Base-by-base conservation (phyloP, 345 rosid genomes). In the Balakata baccata region DNA sequence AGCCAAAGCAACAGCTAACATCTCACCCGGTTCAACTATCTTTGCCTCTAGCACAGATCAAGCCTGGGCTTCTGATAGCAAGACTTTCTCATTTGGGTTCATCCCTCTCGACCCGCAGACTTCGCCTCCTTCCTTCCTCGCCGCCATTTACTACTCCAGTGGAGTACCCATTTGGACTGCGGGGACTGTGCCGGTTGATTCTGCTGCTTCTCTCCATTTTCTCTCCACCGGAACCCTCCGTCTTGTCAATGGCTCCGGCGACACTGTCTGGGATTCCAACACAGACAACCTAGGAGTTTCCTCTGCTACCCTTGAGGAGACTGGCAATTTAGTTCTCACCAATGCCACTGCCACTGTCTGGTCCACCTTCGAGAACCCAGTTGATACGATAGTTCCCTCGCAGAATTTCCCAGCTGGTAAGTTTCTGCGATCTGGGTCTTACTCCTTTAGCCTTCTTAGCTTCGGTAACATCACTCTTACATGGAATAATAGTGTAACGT, bases 161-260 rank as follows among this genome's bases (percentile, higher is more conserved):
- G 83, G 85, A 14, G 66, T 87, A n/a, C 73, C 84, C 12, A 66
- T 88, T 52, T 91, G 94, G 94, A 76, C 85, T 0, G 85, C 89
- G 13, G 87, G 90, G n/a, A 51, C 66, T 4, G 7, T 70, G 20
- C 78, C 79, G 20, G 90, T 88, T 4, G 97, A 88, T 61, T 81
- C 87, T 8, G 70, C 62, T 7, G 92, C 81, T 10, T 70, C 86
- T 72, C 80, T 91, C 62, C 86, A 38, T 5, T 78, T 89, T 34
- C 85, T 76, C 75, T 34, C 84, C 81, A 51, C 75, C 37, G 97
- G 97, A n/a, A 58, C 82, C 34, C 88, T 88, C 77, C 83, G 81
- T 37, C 90, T 91, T 52, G 14, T 84, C 74, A 88, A 80, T 77
- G 88, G 90, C 82, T 84, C 91, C 22, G 90, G 91, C n/a, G 14